A percentile compares a stretch with the other conserved stretches of the same genome.
Evolutionary conservation across 257 asterid species (phyloP).

Genomic region (Capsicum pubescens): DNA sequence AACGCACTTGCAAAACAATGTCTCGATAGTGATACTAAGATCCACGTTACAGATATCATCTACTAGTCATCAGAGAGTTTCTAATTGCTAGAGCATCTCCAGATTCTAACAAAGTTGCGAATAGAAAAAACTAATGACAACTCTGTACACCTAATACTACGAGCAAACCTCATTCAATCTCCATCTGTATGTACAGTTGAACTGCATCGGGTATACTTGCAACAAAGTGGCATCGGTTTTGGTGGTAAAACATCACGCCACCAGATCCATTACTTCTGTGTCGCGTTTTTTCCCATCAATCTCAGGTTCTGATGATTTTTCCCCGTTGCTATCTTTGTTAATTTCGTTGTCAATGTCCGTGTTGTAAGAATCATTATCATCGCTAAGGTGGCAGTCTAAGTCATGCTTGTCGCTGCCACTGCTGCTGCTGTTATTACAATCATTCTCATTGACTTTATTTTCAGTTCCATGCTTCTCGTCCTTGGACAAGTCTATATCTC

Average conservation of each 20-base stretch:
- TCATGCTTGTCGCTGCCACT: constrained; percentile 28
- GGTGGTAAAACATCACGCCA: constrained; percentile 27
- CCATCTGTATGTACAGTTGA: constrained; percentile 53
- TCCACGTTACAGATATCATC: background rate
- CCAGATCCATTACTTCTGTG: constrained; percentile 47
- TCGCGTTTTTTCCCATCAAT: constrained; percentile 50
- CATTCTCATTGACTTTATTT: constrained; percentile 44
- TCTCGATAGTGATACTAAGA: background rate
- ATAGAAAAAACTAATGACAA: constrained; percentile 19
- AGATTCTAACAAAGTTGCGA: background rate
- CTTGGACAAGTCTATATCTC: constrained; percentile 45
- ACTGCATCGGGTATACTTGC: constrained; percentile 30
- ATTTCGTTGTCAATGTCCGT: constrained; percentile 32
- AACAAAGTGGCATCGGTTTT: constrained; percentile 29
- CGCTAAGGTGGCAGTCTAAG: constrained; percentile 26
- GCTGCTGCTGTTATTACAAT: constrained; percentile 30
- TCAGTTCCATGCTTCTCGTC: constrained; percentile 47
- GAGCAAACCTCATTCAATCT: constrained; percentile 25
- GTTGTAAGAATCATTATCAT: constrained; percentile 31
- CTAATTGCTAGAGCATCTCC: constrained; percentile 11
- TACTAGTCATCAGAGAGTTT: constrained; percentile 15
- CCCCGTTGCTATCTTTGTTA: constrained; percentile 39
- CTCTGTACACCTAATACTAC: background rate
- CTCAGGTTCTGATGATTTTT: constrained; percentile 52
- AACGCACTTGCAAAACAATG: background rate